Evolutionary conservation across 768 basidiomycete species (phyloP).

Genomic region (Russula earlei): DNA sequence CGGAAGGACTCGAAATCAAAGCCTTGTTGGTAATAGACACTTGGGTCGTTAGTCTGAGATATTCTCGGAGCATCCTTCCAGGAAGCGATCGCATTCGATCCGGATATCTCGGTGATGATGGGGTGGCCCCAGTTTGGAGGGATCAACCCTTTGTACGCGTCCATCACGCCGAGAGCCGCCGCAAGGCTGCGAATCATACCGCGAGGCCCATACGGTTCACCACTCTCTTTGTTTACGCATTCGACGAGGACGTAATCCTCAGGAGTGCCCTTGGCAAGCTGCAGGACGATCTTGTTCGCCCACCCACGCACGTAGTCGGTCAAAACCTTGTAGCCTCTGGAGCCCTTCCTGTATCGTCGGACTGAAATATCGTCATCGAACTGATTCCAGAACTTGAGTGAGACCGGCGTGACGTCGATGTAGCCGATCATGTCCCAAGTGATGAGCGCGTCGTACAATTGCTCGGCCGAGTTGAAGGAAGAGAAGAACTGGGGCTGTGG

Average conservation of each 20-base stretch:
- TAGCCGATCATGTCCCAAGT: conserved; percentile 22
- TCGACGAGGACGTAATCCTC: conserved; percentile 9
- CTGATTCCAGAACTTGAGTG: conserved; percentile 25
- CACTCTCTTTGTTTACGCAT: conserved; percentile 1
- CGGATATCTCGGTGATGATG: neutral
- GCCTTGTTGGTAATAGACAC: neutral
- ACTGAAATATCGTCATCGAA: neutral
- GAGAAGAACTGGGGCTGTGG: conserved; percentile 25
- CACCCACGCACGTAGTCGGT: neutral
- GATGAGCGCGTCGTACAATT: conserved; percentile 24
- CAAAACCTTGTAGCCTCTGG: neutral
- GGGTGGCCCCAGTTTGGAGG: conserved; percentile 16
- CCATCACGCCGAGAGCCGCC: conserved; percentile 2
- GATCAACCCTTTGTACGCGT: neutral
- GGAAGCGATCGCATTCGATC: neutral
- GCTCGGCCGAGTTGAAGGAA: conserved; percentile 25
- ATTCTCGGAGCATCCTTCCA: neutral
- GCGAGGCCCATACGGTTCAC: conserved; percentile 11
- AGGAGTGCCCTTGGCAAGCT: conserved; percentile 9
- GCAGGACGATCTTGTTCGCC: conserved; percentile 16
- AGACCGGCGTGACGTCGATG: conserved; percentile 24
- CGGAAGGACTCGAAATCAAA: neutral
- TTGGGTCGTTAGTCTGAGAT: neutral
- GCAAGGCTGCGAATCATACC: conserved; percentile 16
- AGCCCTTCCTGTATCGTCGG: neutral